These are phyloP conservation scores for Chlorophyllum brunneum DNA, from an alignment of 768 basidiomycete species.

Conservation along the genomic window DNA sequence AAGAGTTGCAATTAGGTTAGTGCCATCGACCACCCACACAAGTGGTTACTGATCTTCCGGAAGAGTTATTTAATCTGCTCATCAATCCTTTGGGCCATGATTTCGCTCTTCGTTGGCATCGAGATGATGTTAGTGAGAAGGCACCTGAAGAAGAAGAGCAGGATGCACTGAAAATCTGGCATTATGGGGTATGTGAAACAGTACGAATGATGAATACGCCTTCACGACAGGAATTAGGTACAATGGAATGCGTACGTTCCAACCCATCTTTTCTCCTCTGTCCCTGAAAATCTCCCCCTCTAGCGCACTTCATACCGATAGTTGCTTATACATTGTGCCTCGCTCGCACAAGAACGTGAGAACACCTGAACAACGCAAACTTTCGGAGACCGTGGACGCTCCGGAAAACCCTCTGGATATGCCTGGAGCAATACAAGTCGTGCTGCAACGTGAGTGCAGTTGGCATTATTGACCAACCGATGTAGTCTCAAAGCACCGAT, in stretches of 20 bases:
- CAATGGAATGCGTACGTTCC: constrained; percentile 77
- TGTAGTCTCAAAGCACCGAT: not conserved
- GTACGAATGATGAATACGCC: not conserved
- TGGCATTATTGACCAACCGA: not conserved
- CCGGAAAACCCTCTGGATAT: constrained; percentile 60
- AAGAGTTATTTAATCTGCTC: constrained; percentile 74
- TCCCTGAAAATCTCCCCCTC: constrained; percentile 2
- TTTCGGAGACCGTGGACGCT: constrained; percentile 46
- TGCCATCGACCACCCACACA: not conserved
- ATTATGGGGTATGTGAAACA: constrained; percentile 51
- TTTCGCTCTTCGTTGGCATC: constrained; percentile 77
- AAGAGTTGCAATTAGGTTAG: constrained; percentile 72
- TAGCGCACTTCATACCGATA: constrained; percentile 65
- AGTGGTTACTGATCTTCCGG: not conserved
- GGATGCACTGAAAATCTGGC: constrained; percentile 52
- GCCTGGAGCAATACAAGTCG: constrained; percentile 61
- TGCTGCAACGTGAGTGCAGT: constrained; percentile 44
- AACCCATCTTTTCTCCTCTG: not conserved
- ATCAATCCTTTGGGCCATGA: constrained; percentile 63
- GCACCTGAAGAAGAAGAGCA: constrained; percentile 59
- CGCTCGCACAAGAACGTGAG: constrained; percentile 58
- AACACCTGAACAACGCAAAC: constrained; percentile 52
- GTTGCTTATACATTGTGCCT: constrained; percentile 70
- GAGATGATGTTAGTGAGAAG: constrained; percentile 65
- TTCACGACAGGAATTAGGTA: constrained; percentile 35